Percentiles rank a stretch among this genome's conserved stretches.
Evolutionary conservation across 1,284 basidiomycete genomes (phyloP).

Genomic region (Xerocomus nothofagi): DNA sequence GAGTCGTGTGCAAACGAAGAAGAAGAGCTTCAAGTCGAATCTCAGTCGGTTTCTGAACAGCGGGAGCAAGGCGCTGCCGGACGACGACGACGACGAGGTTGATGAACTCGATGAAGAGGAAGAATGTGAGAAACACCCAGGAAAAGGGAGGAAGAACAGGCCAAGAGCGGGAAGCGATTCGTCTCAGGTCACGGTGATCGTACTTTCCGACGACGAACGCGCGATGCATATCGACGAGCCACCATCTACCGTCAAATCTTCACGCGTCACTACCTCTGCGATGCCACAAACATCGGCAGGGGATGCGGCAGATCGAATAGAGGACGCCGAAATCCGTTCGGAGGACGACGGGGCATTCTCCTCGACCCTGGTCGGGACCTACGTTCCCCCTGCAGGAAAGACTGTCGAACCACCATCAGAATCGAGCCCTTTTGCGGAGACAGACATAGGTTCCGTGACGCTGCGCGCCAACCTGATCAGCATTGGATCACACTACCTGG

Average conservation of each 20-base stretch:
- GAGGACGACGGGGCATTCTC: conserved; percentile 30
- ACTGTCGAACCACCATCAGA: conserved; percentile 10
- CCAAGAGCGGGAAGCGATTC: conserved; percentile 19
- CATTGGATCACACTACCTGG: conserved; percentile 35
- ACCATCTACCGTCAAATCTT: conserved; percentile 7
- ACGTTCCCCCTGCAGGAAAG: conserved; percentile 22
- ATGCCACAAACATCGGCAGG: background rate
- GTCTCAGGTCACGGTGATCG: conserved; percentile 24
- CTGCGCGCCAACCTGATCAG: conserved; percentile 48
- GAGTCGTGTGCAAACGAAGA: conserved; percentile 6
- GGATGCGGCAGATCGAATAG: background rate
- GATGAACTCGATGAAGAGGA: conserved; percentile 17
- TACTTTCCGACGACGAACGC: conserved; percentile 31
- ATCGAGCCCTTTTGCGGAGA: background rate
- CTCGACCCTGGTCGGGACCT: conserved; percentile 29
- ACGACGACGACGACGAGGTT: conserved; percentile 15
- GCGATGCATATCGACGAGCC: conserved; percentile 30
- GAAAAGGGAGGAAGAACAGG: conserved; percentile 5
- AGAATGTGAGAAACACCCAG: background rate
- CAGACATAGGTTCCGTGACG: conserved; percentile 27
- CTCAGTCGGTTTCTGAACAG: conserved; percentile 54
- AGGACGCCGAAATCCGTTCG: conserved; percentile 28
- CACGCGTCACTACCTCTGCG: background rate
- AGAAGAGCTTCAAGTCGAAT: conserved; percentile 41
- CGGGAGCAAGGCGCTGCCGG: conserved; percentile 37